A percentile compares a stretch with the other conserved stretches of the same genome.
phyloP scores from a whole-genome alignment of 2,329 filamentous ascomycete genomes.

The Fulvia fulva region DNA sequence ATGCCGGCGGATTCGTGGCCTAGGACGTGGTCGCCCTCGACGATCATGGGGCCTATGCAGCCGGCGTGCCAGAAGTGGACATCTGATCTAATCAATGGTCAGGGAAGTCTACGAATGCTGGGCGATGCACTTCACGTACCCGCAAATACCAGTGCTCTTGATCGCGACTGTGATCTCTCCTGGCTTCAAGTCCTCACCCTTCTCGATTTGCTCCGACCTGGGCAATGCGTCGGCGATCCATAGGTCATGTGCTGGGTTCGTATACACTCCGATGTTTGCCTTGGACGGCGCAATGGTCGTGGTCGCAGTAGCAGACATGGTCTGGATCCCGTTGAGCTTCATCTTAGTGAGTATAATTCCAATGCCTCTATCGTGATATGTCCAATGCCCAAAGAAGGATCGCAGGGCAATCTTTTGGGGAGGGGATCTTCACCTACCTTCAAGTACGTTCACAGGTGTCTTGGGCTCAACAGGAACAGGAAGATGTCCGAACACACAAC shows the following conservation, averaged over 20 bases:
- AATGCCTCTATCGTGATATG: too few relatives aligned
- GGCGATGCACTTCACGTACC: slow-evolving; percentile 50
- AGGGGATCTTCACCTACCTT: not conserved
- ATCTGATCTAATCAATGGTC: slow-evolving; percentile 56
- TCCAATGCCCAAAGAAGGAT: too few relatives aligned
- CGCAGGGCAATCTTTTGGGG: too few relatives aligned
- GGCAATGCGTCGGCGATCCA: slow-evolving; percentile 81
- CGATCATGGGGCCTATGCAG: slow-evolving; percentile 58
- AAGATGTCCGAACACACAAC: not conserved
- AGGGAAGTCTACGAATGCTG: not conserved
- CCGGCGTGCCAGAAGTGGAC: slow-evolving; percentile 40
- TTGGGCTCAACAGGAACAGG: not conserved
- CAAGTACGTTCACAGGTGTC: not conserved
- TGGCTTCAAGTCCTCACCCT: slow-evolving; percentile 63
- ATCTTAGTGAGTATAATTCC: not conserved
- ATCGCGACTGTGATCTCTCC: slow-evolving; percentile 86
- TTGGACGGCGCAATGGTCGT: slow-evolving; percentile 53
- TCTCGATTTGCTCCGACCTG: slow-evolving; percentile 67
- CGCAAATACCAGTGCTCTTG: slow-evolving; percentile 94
- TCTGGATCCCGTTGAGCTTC: slow-evolving; percentile 2
- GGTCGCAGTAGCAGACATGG: slow-evolving; percentile 18
- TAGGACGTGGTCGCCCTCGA: slow-evolving; percentile 61
- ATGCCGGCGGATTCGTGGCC: slow-evolving; percentile 86
- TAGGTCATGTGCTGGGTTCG: slow-evolving; percentile 85
- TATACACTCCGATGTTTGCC: slow-evolving; percentile 93